These are phyloP conservation scores for Sabuloglossum arenarium DNA, from an alignment of 495 filamentous ascomycete genomes.

Conservation along the genomic window DNA sequence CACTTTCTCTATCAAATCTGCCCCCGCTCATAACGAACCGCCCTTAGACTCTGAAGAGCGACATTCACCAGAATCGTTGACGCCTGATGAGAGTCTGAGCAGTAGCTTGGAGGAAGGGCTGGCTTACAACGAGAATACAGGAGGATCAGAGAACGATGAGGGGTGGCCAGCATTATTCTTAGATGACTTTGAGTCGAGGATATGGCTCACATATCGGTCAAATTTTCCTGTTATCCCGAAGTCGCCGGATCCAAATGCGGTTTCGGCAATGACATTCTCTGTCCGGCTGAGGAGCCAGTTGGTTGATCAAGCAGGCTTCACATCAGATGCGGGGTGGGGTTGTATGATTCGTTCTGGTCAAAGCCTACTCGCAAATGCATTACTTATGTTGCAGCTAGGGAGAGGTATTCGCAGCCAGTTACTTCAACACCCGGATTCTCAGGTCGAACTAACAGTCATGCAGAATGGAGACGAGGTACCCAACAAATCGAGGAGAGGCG, in stretches of 20 bases:
- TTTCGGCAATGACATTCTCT: constrained; percentile 58
- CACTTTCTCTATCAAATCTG: constrained; percentile 1
- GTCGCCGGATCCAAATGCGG: constrained; percentile 45
- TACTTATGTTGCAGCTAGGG: constrained; percentile 49
- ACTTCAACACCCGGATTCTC: not conserved
- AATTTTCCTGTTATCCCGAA: constrained; percentile 70
- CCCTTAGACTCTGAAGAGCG: not conserved
- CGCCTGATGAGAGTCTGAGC: constrained; percentile 2
- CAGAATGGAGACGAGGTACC: constrained; percentile 64
- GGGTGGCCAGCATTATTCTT: constrained; percentile 77
- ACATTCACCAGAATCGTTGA: constrained; percentile 3
- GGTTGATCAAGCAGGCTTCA: constrained; percentile 62
- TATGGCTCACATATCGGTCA: constrained; percentile 95
- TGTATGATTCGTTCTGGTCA: constrained; percentile 99
- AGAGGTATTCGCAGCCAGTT: constrained; percentile 35
- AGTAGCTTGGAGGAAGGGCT: constrained; percentile 4
- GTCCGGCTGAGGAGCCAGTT: constrained; percentile 71
- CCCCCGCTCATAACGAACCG: not conserved
- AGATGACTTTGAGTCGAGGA: constrained; percentile 75
- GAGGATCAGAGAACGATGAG: constrained; percentile 21
- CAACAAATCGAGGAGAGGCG: constrained; percentile 38
- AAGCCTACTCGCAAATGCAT: constrained; percentile 71
- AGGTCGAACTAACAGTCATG: not conserved
- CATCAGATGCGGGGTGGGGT: constrained; percentile 90
- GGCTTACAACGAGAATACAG: constrained; percentile 21